Evolutionary conservation across 768 basidiomycete genomes (phyloP).

Genomic region (Tulasnella sp.): DNA sequence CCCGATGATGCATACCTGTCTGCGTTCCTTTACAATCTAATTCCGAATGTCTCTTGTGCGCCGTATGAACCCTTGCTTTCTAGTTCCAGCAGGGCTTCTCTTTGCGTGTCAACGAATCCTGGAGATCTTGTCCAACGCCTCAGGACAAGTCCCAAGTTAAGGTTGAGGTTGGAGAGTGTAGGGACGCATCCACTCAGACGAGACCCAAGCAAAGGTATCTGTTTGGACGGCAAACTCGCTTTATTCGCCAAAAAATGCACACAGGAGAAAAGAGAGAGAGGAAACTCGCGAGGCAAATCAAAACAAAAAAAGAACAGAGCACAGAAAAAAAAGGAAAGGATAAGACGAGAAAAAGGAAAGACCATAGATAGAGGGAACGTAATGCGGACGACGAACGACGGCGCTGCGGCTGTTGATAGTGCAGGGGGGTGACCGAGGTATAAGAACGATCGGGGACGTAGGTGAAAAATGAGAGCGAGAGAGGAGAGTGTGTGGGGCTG

Average conservation of each 20-base stretch:
- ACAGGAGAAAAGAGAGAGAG: constrained; percentile 4
- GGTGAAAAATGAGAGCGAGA: background rate
- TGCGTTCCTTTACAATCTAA: no score
- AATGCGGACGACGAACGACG: background rate
- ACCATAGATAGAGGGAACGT: constrained; percentile 16
- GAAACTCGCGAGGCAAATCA: background rate
- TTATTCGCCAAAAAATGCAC: constrained; percentile 3
- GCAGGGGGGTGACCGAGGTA: background rate
- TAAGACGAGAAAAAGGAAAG: background rate
- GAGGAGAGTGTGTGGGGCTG: background rate
- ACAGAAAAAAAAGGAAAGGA: background rate
- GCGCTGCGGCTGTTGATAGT: no score
- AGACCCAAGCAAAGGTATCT: background rate
- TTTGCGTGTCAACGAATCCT: no score
- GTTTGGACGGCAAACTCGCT: background rate
- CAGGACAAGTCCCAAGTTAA: no score
- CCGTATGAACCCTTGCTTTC: no score
- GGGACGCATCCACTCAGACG: background rate
- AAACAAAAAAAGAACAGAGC: background rate
- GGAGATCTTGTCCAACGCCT: no score
- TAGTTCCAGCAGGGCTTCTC: no score
- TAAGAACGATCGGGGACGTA: background rate
- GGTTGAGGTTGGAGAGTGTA: no score
- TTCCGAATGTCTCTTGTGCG: no score
- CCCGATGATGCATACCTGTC: no score